Base-by-base conservation (phyloP, 495 filamentous ascomycete genomes). In the Polyplosphaeria fusca region DNA sequence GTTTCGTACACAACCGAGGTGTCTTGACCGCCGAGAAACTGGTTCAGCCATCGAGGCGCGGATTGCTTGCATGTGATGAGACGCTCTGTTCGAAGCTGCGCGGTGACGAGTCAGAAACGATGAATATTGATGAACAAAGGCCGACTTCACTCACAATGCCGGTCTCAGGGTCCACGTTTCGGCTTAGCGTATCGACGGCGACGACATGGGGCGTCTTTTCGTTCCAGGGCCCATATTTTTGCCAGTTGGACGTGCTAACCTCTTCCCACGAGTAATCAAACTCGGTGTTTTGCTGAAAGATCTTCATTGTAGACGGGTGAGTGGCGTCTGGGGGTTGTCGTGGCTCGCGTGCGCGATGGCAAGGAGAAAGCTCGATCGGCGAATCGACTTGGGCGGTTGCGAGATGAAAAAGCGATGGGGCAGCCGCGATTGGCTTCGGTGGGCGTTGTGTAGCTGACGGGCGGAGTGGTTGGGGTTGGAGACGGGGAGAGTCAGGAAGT, bases 191-290 rank as follows among this genome's bases (percentile, higher is more conserved):
- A 73, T 98, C 93, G 56, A 97, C 94, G 60, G 88, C 90, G 50
- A 95, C 79, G 42, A 98, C 93, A 70, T 98, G 93, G 24, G 88
- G 87, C 1, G 86, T 88, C 71, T 94, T 91, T 61, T 96, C 83
- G 74, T 98, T 98, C 93, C 93, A 96, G 27, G 91, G 90, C 70
- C 88, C 94, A 76, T 98, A 98, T 73, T 98, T 98, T 45, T 85
- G 84, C 93, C 93, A 98, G 79, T 97, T 98, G 63, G 87, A 89
- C n/a, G 89, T 89, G n/a, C 91, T 95, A 28, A 97, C 94, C 71
- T 96, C 94, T 63, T 91, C 86, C 92, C 93, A 98, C 23, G 90
- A 91, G 77, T 98, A 98, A 71, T 96, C 80, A 75, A 96, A 97
- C 19, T 87, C 89, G 71, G 86, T 89, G 26, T 74, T 74, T 56